Conservation (phyloP, 2,329 filamentous ascomycete genomes). For the Fusarium sacchari region DNA sequence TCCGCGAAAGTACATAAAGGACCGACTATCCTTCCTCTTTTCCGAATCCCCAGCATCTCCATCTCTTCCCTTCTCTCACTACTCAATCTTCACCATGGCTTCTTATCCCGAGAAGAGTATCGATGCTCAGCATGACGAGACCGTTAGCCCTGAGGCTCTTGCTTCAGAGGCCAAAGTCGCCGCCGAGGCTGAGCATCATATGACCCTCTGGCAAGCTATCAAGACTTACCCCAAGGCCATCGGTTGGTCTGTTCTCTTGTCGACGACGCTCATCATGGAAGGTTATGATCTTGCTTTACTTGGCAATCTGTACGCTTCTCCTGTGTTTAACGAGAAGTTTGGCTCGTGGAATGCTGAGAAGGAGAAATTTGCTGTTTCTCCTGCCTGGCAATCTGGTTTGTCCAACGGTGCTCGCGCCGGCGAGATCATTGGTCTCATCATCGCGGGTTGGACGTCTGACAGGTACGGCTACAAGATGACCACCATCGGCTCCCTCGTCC, state of each 20-base stretch:
- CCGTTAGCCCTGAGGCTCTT: conserved; percentile 38
- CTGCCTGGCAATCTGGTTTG: conserved; percentile 67
- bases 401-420: conserved; percentile 64
- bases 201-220: conserved; percentile 54
- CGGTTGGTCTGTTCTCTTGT: conserved; percentile 58
- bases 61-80: too few relatives aligned
- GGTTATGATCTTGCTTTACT: conserved; percentile 63
- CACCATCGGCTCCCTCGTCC: conserved; percentile 57
- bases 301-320: conserved; percentile 60
- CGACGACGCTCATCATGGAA: conserved; percentile 60
- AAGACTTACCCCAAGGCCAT: conserved; percentile 59
- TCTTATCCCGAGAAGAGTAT: conserved; percentile 30
- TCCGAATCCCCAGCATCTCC: background rate
- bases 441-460: conserved; percentile 64
- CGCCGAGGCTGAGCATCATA: conserved; percentile 53
- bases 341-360: conserved; percentile 50
- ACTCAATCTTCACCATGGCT: conserved; percentile 36
- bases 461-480: conserved; percentile 61
- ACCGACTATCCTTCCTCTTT: background rate
- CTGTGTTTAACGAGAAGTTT: conserved; percentile 57
- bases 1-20: conserved; percentile 21
- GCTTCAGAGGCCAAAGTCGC: conserved; percentile 54
- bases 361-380: conserved; percentile 58
- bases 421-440: conserved; percentile 64
- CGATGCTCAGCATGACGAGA: conserved; percentile 42